A percentile compares a stretch with the other conserved stretches of the same genome.
phyloP scores from a whole-genome alignment of 2,329 filamentous ascomycete genomes.

The Fonsecaea multimorphosa region DNA sequence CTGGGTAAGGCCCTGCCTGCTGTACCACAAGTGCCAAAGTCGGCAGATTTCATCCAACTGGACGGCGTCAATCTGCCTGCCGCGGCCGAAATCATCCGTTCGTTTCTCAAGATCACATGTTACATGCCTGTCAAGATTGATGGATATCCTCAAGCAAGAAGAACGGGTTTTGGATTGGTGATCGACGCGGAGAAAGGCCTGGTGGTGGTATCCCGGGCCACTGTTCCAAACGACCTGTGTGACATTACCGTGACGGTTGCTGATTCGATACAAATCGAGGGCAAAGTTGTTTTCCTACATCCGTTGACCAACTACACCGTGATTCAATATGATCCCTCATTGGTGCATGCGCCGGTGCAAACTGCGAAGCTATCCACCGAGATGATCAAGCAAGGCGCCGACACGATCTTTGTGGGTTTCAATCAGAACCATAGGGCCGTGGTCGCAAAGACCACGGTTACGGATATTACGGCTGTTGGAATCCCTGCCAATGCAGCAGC shows the following conservation, averaged over 20 bases:
- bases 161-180: conserved; percentile 95
- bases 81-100: conserved; percentile 90
- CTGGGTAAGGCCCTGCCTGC: conserved; percentile 81
- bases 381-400: conserved; percentile 87
- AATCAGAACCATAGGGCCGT: conserved; percentile 95
- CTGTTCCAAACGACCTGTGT: conserved; percentile 94
- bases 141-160: conserved; percentile 92
- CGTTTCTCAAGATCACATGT: conserved; percentile 91
- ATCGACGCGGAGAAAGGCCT: conserved; percentile 95
- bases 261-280: conserved; percentile 92
- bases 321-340: conserved; percentile 87
- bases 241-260: conserved; percentile 96
- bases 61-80: conserved; percentile 86
- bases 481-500: conserved; percentile 93
- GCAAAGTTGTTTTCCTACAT: conserved; percentile 93
- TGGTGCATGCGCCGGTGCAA: conserved; percentile 93
- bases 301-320: conserved; percentile 96
- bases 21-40: conserved; percentile 71
- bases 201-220: conserved; percentile 90
- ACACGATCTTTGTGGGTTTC: conserved; percentile 97
- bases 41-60: conserved; percentile 89
- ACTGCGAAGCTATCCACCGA: conserved; percentile 82
- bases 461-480: conserved; percentile 94
- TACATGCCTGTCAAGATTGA: conserved; percentile 96
- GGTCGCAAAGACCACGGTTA: conserved; percentile 90